phyloP scores from a whole-genome alignment of 1,284 basidiomycete species.

The Puccinia polysora region DNA sequence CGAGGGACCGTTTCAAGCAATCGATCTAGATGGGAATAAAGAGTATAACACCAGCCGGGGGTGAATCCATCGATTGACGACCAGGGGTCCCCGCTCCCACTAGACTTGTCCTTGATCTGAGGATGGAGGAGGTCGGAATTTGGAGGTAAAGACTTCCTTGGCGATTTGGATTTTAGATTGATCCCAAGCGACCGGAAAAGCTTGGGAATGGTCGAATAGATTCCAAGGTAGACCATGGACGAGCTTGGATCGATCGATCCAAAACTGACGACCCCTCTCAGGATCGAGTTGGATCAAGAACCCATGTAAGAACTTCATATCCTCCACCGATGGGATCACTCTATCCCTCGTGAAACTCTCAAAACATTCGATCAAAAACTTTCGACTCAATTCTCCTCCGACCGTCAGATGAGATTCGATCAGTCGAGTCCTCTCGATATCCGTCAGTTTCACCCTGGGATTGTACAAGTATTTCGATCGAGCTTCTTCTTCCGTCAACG shows the following conservation, averaged over 20 bases:
- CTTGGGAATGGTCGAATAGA: slow-evolving; percentile 2
- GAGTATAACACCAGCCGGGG: no score
- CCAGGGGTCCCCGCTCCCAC: no score
- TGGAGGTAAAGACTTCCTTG: slow-evolving; percentile 4
- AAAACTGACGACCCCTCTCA: not conserved
- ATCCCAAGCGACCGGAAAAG: slow-evolving; percentile 12
- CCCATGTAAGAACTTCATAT: slow-evolving; percentile 14
- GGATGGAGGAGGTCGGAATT: no score
- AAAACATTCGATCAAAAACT: slow-evolving; percentile 27
- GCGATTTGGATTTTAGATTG: not conserved
- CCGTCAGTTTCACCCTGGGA: not conserved
- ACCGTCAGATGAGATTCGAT: slow-evolving; percentile 24
- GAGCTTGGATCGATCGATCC: not conserved
- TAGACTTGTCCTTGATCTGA: no score
- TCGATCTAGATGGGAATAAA: no score
- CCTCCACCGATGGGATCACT: slow-evolving; percentile 11
- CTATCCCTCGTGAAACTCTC: not conserved
- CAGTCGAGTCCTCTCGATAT: slow-evolving; percentile 16
- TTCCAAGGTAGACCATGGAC: slow-evolving; percentile 28
- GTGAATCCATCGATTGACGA: no score
- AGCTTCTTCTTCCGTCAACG: not conserved
- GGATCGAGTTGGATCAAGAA: slow-evolving; percentile 16
- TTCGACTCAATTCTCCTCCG: slow-evolving; percentile 4
- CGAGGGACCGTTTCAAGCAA: no score
- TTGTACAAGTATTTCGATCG: slow-evolving; percentile 24